A percentile compares a stretch with the other conserved stretches of the same genome.
These are phyloP conservation scores for Gnaphalium uliginosum DNA, from an alignment of 129 eudicot species.

Conservation along the genomic window DNA sequence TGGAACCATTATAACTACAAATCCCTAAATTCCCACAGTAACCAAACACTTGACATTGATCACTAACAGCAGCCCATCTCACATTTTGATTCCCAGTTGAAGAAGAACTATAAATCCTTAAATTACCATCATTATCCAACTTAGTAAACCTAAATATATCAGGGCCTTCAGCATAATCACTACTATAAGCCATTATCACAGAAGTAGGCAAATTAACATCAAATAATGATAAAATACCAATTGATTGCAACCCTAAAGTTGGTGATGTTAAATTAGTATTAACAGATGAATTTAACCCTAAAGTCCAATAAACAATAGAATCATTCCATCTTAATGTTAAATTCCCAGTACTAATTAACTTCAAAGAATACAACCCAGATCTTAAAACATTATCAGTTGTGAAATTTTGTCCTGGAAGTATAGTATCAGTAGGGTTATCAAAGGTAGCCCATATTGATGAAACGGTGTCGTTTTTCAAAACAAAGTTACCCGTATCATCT, in stretches of 20 bases:
- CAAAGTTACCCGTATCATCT: slow-evolving; percentile 61
- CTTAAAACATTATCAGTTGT: slow-evolving; percentile 34
- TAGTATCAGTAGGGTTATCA: slow-evolving; percentile 73
- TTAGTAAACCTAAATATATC: slow-evolving; percentile 58
- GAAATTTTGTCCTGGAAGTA: slow-evolving; percentile 62
- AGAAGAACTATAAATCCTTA: slow-evolving; percentile 68
- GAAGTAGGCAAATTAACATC: slow-evolving; percentile 39
- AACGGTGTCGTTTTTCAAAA: slow-evolving; percentile 39
- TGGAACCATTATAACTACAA: slow-evolving; percentile 78
- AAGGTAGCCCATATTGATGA: slow-evolving; percentile 55
- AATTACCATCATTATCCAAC: slow-evolving; percentile 75
- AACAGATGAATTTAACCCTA: slow-evolving; percentile 59
- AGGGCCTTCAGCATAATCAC: slow-evolving; percentile 79
- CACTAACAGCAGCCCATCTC: slow-evolving; percentile 88
- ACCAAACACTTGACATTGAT: slow-evolving; percentile 81
- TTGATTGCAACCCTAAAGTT: slow-evolving; percentile 43
- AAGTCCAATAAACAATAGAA: slow-evolving; percentile 50
- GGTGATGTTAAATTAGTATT: slow-evolving; percentile 54
- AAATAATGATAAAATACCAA: slow-evolving; percentile 57
- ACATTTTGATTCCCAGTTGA: slow-evolving; percentile 21
- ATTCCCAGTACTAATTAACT: slow-evolving; percentile 42
- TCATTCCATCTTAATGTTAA: slow-evolving; percentile 61
- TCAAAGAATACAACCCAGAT: slow-evolving; percentile 64
- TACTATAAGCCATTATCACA: slow-evolving; percentile 60
- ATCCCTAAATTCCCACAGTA: slow-evolving; percentile 85